A percentile compares a stretch with the other conserved stretches of the same genome.
Evolutionary conservation across 345 rosid species (phyloP).

Genomic region (Brassica cretica): DNA sequence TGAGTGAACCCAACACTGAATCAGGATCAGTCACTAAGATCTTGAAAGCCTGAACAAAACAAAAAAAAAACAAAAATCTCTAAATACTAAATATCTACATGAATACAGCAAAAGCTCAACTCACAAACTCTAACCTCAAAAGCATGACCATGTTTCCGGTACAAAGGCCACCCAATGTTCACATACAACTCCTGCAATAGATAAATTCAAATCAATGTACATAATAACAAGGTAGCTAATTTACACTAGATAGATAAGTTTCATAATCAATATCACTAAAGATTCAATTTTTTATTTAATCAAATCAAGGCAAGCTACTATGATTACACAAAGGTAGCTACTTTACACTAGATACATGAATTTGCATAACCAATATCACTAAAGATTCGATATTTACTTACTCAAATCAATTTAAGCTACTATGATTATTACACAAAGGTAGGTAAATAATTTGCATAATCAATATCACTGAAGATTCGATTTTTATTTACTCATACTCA

Average conservation of each 20-base stretch:
- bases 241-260: not conserved
- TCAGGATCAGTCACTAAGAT: slow-evolving; percentile 88
- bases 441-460: not conserved
- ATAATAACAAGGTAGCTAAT: not conserved
- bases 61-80: not conserved
- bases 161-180: slow-evolving; percentile 91
- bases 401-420: not conserved
- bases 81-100: not conserved
- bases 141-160: slow-evolving; percentile 93
- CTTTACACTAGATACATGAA: not conserved
- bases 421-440: not conserved
- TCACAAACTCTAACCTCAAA: slow-evolving; percentile 69
- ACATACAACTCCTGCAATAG: slow-evolving; percentile 72
- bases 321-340: not conserved
- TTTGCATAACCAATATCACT: not conserved
- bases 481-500: not conserved
- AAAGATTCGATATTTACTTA: not conserved
- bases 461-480: not conserved
- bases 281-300: not conserved
- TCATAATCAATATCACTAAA: not conserved
- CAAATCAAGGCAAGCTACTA: not conserved
- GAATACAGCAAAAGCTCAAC: not conserved
- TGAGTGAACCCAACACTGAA: slow-evolving; percentile 71
- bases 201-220: slow-evolving; percentile 11
- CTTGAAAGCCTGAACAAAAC: slow-evolving; percentile 78